Conservation (phyloP, 2,329 filamentous ascomycete species). For the Trichoderma sp. region DNA sequence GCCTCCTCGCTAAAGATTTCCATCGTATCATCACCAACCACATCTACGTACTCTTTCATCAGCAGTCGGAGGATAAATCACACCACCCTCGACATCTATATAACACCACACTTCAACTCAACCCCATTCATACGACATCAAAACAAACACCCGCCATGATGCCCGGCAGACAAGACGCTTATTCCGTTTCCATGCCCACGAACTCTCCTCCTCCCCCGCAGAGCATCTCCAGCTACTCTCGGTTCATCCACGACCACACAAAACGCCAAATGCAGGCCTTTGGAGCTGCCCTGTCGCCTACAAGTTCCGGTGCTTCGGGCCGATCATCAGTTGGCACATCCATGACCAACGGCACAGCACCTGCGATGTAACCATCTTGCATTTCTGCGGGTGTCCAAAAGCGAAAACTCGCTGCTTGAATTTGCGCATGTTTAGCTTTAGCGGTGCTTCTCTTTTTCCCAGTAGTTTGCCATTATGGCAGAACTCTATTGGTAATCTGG, state of each 20-base stretch:
- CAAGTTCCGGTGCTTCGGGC: constrained; percentile 25
- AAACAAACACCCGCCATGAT: constrained; percentile 31
- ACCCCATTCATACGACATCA: not conserved
- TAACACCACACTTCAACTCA: not conserved
- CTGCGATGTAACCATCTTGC: not conserved
- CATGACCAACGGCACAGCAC: constrained; percentile 35
- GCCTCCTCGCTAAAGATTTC: not conserved
- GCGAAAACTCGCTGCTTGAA: not conserved
- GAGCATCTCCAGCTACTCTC: constrained; percentile 58
- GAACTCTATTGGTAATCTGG: not conserved
- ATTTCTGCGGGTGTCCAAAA: not conserved
- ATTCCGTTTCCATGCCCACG: constrained; percentile 38
- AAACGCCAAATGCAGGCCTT: constrained; percentile 64
- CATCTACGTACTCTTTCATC: not conserved
- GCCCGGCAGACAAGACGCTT: constrained; percentile 44
- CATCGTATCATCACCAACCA: not conserved
- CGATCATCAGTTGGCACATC: constrained; percentile 21
- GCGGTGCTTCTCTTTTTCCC: not conserved
- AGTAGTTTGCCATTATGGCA: not conserved
- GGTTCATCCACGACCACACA: constrained; percentile 65
- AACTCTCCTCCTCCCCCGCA: constrained; percentile 43
- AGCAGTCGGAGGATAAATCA: not conserved
- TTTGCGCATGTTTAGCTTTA: not conserved
- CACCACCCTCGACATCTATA: not conserved
- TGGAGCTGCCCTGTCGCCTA: constrained; percentile 31